Conservation (phyloP, 2,329 filamentous ascomycete genomes). For the Arthrinium phaeospermum region DNA sequence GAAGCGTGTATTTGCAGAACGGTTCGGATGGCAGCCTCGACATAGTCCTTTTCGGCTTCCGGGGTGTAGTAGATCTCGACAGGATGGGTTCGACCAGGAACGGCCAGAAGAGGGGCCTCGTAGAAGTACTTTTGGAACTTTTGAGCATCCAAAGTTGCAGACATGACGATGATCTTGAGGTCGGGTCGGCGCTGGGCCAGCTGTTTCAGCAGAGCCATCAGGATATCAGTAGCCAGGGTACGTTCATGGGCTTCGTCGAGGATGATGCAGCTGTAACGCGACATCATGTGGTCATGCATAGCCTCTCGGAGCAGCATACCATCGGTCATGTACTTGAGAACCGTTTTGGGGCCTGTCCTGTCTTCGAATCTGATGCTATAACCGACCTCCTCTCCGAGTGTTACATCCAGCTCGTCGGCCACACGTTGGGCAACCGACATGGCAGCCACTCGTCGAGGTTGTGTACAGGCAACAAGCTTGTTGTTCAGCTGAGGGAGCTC, state of each 20-base stretch:
- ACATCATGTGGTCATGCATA: conserved; percentile 92
- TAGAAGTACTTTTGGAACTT: conserved; percentile 99
- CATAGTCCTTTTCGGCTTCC: conserved; percentile 94
- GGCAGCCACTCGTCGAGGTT: conserved; percentile 95
- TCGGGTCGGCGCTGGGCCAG: conserved; percentile 82
- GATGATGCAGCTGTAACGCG: conserved; percentile 95
- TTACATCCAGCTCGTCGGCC: conserved; percentile 93
- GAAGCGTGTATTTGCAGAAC: conserved; percentile 96
- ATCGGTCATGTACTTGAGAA: conserved; percentile 99
- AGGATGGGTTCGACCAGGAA: conserved; percentile 92
- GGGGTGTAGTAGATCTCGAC: conserved; percentile 99
- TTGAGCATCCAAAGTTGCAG: conserved; percentile 93
- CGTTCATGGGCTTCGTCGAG: conserved; percentile 98
- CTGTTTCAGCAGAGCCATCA: conserved; percentile 96
- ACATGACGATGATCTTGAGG: conserved; percentile 99
- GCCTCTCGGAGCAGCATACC: conserved; percentile 97
- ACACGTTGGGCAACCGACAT: conserved; percentile 99
- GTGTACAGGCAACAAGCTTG: conserved; percentile 96
- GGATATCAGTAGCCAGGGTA: conserved; percentile 93
- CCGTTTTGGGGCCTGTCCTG: conserved; percentile 83
- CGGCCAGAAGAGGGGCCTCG: conserved; percentile 88
- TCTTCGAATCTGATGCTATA: conserved; percentile 99
- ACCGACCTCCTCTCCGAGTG: conserved; percentile 90
- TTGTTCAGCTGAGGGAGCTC: conserved; percentile 85
- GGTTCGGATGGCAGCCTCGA: conserved; percentile 92